Base-by-base conservation (phyloP, 1,284 basidiomycete species). In the Ceratobasidium sp. region DNA sequence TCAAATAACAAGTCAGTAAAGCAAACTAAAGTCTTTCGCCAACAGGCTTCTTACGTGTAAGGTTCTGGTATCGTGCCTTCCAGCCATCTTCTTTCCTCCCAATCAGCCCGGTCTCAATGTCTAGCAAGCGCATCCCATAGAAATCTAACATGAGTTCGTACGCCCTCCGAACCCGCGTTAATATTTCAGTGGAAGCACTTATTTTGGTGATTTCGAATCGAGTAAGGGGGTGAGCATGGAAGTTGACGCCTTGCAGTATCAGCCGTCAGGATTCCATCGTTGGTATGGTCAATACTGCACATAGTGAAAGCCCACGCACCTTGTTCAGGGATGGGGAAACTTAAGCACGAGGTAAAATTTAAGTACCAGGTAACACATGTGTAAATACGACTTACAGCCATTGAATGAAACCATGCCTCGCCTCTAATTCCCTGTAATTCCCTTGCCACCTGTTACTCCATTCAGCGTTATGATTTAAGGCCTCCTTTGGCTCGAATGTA, bases 111-210 rank as follows among this genome's bases (percentile, higher is more conserved):
- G 90, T 90, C 64, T 91, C 88, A 26, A 84, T 81, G 67, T 89
- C 89, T 42, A 89, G 83, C 18, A 93, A 87, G 49, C 86, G 86
- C 90, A 94, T 92, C 33, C 92, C 92, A 82, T 92, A 93, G 84
- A 94, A 94, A 82, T 92, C 91, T 12, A 93, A 88, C 91, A 93
- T 93, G 78, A 93, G 89, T 79, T 84, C 85, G 83, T 93, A 94
- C 3, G 93, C 94, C 44, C 85, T 85, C 3, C 91, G 77, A 33
- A 94, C 82, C 63, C 92, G 89, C 63, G 85, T 81, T 33, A 90
- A 83, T 63, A 93, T 86, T 68, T 82, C 82, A 46, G 87, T 83
- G 82, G 91, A 87, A 3, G 85, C 84, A 80, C 87, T 90, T 90
- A 94, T 93, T 28, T 87, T 84, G n/a, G 86, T 83, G 63, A 91